These are phyloP conservation scores for Leccinum disarticulatum DNA, from an alignment of 768 basidiomycete genomes.

Conservation along the genomic window DNA sequence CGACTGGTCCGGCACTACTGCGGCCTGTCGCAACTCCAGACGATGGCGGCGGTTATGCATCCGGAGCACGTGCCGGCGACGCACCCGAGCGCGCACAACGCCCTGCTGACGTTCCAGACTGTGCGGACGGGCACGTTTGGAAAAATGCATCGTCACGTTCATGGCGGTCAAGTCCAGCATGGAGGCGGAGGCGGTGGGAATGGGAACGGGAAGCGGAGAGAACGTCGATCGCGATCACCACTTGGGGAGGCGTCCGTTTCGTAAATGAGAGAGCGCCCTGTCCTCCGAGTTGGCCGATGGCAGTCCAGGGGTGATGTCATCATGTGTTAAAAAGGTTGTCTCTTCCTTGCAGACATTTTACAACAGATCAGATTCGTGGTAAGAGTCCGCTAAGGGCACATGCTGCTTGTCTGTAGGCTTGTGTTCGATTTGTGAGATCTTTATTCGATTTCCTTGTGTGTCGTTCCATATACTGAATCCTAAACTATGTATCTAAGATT, in stretches of 20 bases:
- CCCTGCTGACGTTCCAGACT: slow-evolving; percentile 38
- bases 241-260: neutral
- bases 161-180: neutral
- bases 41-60: slow-evolving; percentile 24
- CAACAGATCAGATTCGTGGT: no score
- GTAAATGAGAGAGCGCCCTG: neutral
- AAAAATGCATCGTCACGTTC: slow-evolving; percentile 2
- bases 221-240: neutral
- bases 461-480: no score
- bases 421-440: no score
- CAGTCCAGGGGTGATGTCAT: no score
- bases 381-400: no score
- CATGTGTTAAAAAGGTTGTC: no score
- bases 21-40: slow-evolving; percentile 31
- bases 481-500: no score
- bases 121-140: slow-evolving; percentile 23
- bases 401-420: no score
- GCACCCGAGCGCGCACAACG: slow-evolving; percentile 57
- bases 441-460: no score
- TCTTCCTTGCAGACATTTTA: no score
- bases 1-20: slow-evolving; percentile 30
- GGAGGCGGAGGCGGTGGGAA: neutral
- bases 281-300: no score
- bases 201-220: neutral
- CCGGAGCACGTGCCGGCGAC: slow-evolving; percentile 46